These are phyloP conservation scores for Kernera saxatilis DNA, from an alignment of 345 rosid genomes.

Conservation along the genomic window DNA sequence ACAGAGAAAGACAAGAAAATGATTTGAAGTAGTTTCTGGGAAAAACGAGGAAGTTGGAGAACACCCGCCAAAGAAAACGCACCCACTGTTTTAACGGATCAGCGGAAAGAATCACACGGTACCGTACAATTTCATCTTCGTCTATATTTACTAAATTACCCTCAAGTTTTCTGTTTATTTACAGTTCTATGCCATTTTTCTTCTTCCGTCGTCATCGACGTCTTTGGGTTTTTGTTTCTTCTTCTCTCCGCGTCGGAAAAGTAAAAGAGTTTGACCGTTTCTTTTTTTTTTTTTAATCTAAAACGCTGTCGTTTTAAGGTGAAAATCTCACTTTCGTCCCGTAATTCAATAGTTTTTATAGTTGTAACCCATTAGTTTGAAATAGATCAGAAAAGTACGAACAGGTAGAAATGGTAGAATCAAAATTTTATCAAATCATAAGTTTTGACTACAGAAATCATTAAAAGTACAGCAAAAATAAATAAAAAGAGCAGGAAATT, in stretches of 20 bases:
- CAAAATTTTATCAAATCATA: background rate
- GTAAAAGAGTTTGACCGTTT: slow-evolving; percentile 26
- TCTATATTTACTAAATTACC: background rate
- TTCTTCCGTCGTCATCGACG: background rate
- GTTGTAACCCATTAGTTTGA: background rate
- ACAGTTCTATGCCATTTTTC: slow-evolving; percentile 11
- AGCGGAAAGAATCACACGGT: background rate
- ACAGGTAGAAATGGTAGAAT: background rate
- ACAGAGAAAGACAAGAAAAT: slow-evolving; percentile 25
- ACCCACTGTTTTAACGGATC: slow-evolving; percentile 24
- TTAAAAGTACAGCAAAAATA: background rate
- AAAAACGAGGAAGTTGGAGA: slow-evolving; percentile 17
- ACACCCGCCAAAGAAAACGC: slow-evolving; percentile 25
- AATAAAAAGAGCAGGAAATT: background rate
- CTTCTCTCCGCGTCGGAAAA: slow-evolving; percentile 26
- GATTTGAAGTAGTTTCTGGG: slow-evolving; percentile 19
- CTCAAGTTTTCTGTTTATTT: background rate
- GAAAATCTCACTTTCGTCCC: background rate
- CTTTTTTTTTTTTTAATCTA: background rate
- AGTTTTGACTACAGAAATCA: background rate
- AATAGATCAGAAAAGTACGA: background rate
- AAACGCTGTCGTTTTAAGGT: background rate
- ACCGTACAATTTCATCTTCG: slow-evolving; percentile 3
- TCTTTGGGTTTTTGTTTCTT: slow-evolving; percentile 14
- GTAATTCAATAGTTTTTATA: background rate